phyloP scores from a whole-genome alignment of 148 eudicot species.

The Diospyros kaki region DNA sequence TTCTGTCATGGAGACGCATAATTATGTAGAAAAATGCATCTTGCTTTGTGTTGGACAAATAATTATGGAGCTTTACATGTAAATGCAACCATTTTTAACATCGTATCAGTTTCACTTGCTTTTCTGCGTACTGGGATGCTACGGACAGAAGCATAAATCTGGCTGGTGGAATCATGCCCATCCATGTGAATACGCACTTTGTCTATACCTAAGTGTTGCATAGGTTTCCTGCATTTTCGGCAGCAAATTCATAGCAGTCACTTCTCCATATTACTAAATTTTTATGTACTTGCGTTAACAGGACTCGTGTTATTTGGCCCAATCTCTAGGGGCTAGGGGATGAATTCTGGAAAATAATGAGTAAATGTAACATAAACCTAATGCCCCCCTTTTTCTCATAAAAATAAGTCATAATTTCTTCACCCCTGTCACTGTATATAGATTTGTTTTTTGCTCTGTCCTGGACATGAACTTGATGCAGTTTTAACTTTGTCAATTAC shows the following conservation, averaged over 20 bases:
- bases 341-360: too few relatives aligned
- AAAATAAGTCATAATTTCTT: too few relatives aligned
- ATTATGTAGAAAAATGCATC: too few relatives aligned
- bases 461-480: slow-evolving; percentile 2
- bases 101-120: not conserved
- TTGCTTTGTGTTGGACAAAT: too few relatives aligned
- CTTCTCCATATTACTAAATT: not conserved
- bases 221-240: not conserved
- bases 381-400: too few relatives aligned
- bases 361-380: too few relatives aligned
- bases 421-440: too few relatives aligned
- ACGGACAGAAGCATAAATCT: not conserved
- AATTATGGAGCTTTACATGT: not conserved
- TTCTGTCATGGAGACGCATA: too few relatives aligned
- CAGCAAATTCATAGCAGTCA: not conserved
- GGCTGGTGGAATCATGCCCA: not conserved
- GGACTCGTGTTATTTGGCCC: not conserved
- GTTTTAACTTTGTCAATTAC: slow-evolving; percentile 10
- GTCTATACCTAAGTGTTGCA: not conserved
- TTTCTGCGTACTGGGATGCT: not conserved
- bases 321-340: not conserved
- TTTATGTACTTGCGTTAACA: not conserved
- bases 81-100: not conserved
- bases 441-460: not conserved
- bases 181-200: not conserved